A percentile compares a stretch with the other conserved stretches of the same genome.
These are phyloP conservation scores for Penicillium sp. DNA, from an alignment of 2,329 filamentous ascomycete species.

Conservation along the genomic window DNA sequence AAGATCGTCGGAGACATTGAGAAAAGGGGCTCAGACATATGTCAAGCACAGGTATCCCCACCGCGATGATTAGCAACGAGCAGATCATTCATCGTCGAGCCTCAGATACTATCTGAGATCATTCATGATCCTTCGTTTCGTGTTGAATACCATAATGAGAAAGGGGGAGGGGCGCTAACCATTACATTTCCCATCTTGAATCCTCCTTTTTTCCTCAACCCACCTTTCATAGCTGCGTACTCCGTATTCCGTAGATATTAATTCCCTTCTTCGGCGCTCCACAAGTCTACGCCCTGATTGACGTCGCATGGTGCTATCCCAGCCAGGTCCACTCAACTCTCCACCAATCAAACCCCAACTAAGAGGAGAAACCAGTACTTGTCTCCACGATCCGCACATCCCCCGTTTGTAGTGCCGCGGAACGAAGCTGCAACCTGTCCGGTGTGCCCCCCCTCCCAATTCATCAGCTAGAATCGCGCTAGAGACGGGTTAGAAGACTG, in stretches of 20 bases:
- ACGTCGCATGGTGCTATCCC: constrained; percentile 25
- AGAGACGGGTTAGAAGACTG: constrained; percentile 35
- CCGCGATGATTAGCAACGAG: background rate
- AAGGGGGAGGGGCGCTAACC: background rate
- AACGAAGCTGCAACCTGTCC: constrained; percentile 17
- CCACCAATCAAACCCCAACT: constrained; percentile 1
- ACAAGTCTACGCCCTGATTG: constrained; percentile 13
- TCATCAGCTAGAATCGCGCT: constrained; percentile 38
- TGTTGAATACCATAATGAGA: background rate
- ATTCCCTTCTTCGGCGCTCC: constrained; percentile 12
- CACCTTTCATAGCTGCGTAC: background rate
- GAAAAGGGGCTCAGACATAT: constrained; percentile 1
- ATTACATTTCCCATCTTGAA: background rate
- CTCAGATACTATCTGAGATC: background rate
- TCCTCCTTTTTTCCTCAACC: background rate
- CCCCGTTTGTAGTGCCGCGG: constrained; percentile 28
- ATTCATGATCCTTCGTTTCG: background rate
- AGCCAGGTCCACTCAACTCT: constrained; percentile 21
- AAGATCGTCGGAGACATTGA: background rate
- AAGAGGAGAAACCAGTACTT: constrained; percentile 24
- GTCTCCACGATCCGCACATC: constrained; percentile 33
- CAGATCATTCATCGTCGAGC: background rate
- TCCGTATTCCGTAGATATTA: too few species aligned
- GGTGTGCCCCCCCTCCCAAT: background rate
- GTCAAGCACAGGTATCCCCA: background rate